Base-by-base conservation (phyloP, 768 basidiomycete species). In the Mycena albidolilacea region DNA sequence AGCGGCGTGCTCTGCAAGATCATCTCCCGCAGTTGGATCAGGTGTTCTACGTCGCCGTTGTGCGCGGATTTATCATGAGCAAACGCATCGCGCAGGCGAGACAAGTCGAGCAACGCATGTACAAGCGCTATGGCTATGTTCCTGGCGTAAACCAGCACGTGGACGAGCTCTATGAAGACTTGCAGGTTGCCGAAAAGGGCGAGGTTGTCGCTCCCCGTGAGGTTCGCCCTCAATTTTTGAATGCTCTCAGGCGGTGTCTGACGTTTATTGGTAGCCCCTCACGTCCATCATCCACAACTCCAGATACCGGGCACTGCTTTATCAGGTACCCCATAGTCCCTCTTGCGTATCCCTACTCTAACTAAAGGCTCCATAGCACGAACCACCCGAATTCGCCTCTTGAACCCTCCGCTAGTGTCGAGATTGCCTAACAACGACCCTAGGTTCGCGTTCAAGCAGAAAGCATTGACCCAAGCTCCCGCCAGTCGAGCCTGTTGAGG, bases 21-120 rank as follows among this genome's bases (percentile, higher is more conserved):
- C 69, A 35, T 2, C 6, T 64, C 50, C 72, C 72, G 19, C 60
- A n/a, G 1, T 70, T 71, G 38, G 76, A 77, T n/a, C 55, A 37
- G 38, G 74, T 76, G 3, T 69, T 76, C 38, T 76, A 76, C 39
- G n/a, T 37, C n/a, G 75, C 67, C n/a, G 41, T 72, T 15, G 39
- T 68, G 19, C 69, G 75, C 23, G 75, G 73, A 11, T 65, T 76
- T n/a, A 46, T 76, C 43, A 8, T 19, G 2, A 76, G 66, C 35
- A 44, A 63, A 57, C 48, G 59, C 30, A 1, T 70, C 14, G n/a
- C 6, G 37, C 65, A 64, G 23, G 75, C 75, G 19, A 50, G 54
- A 9, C 41, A 55, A 0, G 69, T 76, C n/a, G 57, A 73, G 48
- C 64, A 54, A 5, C 62, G 67, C 19, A 72, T 72, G 74, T 15